Evolutionary conservation across 2,329 filamentous ascomycete genomes (phyloP).

Genomic region (Exophiala alcalophila): DNA sequence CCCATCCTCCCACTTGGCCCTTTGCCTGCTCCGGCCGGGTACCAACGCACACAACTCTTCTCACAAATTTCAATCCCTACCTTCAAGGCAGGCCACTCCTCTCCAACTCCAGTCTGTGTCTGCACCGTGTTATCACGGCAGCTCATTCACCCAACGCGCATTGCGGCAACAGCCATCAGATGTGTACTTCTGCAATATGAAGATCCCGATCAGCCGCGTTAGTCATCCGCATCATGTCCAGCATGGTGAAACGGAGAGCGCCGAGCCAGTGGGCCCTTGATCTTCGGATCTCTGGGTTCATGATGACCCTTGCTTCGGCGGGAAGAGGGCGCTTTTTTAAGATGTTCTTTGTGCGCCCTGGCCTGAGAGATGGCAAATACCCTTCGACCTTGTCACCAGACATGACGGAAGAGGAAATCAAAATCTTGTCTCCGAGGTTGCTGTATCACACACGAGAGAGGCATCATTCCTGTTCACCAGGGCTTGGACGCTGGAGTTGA

Average conservation of each 20-base stretch:
- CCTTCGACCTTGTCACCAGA: constrained; percentile 33
- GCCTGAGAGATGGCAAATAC: constrained; percentile 43
- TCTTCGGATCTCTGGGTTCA: constrained; percentile 32
- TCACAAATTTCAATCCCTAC: constrained; percentile 9
- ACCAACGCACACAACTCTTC: constrained; percentile 8
- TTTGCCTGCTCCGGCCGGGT: constrained; percentile 28
- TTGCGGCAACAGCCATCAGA: constrained; percentile 53
- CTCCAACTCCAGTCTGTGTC: constrained; percentile 37
- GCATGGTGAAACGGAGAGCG: constrained; percentile 54
- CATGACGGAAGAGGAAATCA: constrained; percentile 69
- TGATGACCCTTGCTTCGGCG: constrained; percentile 36
- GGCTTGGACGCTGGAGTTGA: constrained; percentile 34
- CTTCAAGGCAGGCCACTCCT: constrained; percentile 41
- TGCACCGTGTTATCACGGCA: constrained; percentile 33
- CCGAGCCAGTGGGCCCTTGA: constrained; percentile 43
- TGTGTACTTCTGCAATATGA: constrained; percentile 44
- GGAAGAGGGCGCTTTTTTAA: constrained; percentile 77
- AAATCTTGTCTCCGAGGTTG: constrained; percentile 92
- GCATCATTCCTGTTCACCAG: constrained; percentile 37
- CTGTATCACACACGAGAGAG: constrained; percentile 77
- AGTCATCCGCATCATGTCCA: constrained; percentile 60
- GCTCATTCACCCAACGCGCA: constrained; percentile 49
- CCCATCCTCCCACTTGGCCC: constrained; percentile 21
- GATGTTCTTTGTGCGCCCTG: constrained; percentile 90
- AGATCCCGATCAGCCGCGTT: constrained; percentile 62